These are phyloP conservation scores for Xerocomus nothofagi DNA, from an alignment of 1,284 basidiomycete genomes.

Conservation along the genomic window DNA sequence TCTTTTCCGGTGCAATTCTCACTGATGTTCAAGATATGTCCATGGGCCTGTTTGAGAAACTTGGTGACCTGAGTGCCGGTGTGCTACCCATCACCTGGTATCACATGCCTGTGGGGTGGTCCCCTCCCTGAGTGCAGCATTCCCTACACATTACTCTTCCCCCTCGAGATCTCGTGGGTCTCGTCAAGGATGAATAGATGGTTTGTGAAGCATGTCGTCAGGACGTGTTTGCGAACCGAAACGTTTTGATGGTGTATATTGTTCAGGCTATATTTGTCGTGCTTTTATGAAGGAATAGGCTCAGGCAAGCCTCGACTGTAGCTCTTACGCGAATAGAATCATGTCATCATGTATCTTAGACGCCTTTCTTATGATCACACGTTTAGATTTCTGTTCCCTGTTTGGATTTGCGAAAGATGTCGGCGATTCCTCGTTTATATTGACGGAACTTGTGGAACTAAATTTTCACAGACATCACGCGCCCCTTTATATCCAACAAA, in stretches of 20 bases:
- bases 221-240: conserved; percentile 20
- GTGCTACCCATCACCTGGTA: conserved; percentile 52
- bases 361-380: conserved; percentile 7
- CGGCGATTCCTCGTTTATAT: background rate
- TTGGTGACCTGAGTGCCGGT: conserved; percentile 43
- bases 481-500: conserved; percentile 1
- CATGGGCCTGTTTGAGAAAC: conserved; percentile 43
- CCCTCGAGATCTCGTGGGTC: conserved; percentile 12
- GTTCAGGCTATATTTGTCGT: conserved; percentile 10
- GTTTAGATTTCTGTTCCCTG: background rate
- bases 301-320: conserved; percentile 26
- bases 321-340: conserved; percentile 18
- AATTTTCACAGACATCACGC: background rate
- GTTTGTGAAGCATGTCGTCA: conserved; percentile 15
- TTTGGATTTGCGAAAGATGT: conserved; percentile 2
- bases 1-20: background rate
- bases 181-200: conserved; percentile 6
- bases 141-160: background rate
- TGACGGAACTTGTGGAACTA: background rate
- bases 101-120: conserved; percentile 46
- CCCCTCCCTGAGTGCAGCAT: conserved; percentile 33
- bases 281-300: conserved; percentile 14
- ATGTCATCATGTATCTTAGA: conserved; percentile 26
- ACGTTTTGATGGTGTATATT: conserved; percentile 26
- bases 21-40: conserved; percentile 51